phyloP scores from a whole-genome alignment of 2,329 filamentous ascomycete genomes.

The Thielaviopsis cerberus region DNA sequence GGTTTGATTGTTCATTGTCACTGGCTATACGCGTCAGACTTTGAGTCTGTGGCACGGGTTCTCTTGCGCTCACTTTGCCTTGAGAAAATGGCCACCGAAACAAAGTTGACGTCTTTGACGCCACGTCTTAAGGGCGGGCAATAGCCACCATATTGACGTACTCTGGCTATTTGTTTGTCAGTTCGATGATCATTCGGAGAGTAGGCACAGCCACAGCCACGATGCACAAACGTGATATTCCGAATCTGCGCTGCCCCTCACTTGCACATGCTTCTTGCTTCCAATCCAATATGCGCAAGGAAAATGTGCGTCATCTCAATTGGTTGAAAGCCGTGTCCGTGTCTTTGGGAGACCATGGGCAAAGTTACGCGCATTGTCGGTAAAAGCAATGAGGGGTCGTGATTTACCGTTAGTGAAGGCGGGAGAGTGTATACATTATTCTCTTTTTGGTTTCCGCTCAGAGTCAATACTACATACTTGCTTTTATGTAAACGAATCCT shows the following conservation, averaged over 20 bases:
- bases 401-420: no score
- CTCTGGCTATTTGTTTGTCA: background rate
- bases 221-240: background rate
- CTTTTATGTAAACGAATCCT: no score
- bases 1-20: background rate
- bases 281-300: no score
- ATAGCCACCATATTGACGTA: background rate
- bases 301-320: background rate
- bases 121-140: background rate
- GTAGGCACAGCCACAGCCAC: background rate
- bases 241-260: background rate
- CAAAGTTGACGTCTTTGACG: background rate
- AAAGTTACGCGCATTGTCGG: no score
- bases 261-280: background rate
- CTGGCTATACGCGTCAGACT: background rate
- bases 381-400: no score
- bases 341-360: no score
- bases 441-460: no score
- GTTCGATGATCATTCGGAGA: background rate
- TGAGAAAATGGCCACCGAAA: background rate
- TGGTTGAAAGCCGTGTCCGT: no score
- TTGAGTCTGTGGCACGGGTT: background rate
- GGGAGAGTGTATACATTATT: no score
- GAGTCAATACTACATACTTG: no score
- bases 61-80: background rate